Evolutionary conservation across 192 early-diverging fungal species (phyloP).

Genomic region (Lobosporangium transversale): DNA sequence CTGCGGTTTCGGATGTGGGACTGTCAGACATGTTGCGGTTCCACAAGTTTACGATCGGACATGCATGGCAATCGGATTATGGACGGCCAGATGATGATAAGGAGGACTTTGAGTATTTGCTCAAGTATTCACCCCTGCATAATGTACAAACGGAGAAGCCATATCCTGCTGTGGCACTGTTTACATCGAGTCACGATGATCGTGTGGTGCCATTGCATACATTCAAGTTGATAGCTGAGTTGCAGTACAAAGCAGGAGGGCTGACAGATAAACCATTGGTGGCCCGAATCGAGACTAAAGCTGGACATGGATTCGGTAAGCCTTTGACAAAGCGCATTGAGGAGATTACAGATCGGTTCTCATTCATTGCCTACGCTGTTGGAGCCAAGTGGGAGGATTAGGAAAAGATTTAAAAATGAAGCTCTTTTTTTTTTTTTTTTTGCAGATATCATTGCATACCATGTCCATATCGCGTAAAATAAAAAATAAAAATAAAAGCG

Average conservation of each 20-base stretch:
- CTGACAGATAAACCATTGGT: conserved; percentile 66
- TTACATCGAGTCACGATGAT: conserved; percentile 77
- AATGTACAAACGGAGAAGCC: conserved; percentile 60
- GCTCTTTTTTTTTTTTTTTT: too few relatives aligned
- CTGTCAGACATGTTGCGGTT: conserved; percentile 79
- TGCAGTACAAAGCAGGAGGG: conserved; percentile 64
- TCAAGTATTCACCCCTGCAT: conserved; percentile 75
- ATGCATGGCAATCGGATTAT: conserved; percentile 75
- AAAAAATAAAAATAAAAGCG: too few relatives aligned
- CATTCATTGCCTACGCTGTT: conserved; percentile 64
- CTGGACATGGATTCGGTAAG: conserved; percentile 79
- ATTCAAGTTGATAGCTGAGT: conserved; percentile 69
- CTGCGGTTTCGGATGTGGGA: conserved; percentile 71
- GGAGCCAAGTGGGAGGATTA: conserved; percentile 64
- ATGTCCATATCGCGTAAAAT: too few relatives aligned
- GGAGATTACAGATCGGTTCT: conserved; percentile 69
- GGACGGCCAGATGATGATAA: conserved; percentile 69
- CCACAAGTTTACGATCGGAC: conserved; percentile 84
- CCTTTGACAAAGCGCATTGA: conserved; percentile 70
- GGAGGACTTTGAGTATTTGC: conserved; percentile 72
- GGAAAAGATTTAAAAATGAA: too few relatives aligned
- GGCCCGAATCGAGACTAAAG: conserved; percentile 71
- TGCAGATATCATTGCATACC: too few relatives aligned
- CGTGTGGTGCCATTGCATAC: conserved; percentile 75
- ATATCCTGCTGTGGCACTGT: conserved; percentile 71